A percentile compares a stretch with the other conserved stretches of the same genome.
Conservation (phyloP, 192 early-diverging fungal genomes). For the Dissophora globulifera region DNA sequence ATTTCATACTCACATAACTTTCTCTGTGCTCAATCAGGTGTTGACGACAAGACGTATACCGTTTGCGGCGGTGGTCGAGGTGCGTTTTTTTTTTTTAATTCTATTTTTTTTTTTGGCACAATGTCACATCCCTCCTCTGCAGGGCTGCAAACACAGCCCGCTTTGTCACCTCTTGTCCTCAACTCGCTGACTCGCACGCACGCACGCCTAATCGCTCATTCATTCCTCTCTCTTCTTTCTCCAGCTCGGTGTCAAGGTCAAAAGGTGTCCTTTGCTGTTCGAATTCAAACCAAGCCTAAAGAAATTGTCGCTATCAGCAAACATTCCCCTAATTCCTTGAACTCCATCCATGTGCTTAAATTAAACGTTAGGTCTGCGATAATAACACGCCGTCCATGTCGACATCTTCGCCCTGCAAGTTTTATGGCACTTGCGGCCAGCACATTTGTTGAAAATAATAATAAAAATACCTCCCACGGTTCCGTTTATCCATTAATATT, state of each 20-base stretch:
- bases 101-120: neutral
- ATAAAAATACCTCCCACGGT: neutral
- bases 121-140: no score
- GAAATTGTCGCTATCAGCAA: neutral
- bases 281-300: neutral
- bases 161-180: neutral
- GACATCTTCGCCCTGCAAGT: conserved; percentile 12
- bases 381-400: neutral
- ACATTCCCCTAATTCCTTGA: neutral
- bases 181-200: no score
- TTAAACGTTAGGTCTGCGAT: conserved; percentile 19
- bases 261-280: no score
- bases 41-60: neutral
- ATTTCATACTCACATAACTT: neutral
- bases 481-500: neutral
- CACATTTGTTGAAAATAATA: conserved; percentile 12
- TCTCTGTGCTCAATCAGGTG: neutral
- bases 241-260: conserved; percentile 1
- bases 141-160: neutral
- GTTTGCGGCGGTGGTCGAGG: neutral
- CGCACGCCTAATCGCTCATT: neutral
- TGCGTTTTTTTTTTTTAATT: neutral
- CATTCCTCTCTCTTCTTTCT: neutral
- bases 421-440: conserved; percentile 7
- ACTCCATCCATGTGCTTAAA: neutral